Conservation (phyloP, 108 stramenopile species). For the Cyclotella cryptica region DNA sequence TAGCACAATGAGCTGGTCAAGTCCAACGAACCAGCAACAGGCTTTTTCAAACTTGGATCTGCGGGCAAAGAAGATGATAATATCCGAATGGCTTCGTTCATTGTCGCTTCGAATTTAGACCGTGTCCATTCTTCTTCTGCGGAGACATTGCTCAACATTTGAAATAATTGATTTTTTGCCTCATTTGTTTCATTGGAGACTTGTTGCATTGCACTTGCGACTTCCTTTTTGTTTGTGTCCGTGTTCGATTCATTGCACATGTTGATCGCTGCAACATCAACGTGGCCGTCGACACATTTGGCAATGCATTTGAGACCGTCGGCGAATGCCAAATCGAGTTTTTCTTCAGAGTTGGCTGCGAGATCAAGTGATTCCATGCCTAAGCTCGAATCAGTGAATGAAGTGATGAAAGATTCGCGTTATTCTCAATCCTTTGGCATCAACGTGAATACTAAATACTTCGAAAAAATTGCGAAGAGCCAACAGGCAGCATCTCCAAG, state of each 20-base stretch:
- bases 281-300: slow-evolving; percentile 52
- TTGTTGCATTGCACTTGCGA: neutral
- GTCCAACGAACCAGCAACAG: slow-evolving; percentile 40
- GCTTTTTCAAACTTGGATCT: slow-evolving; percentile 29
- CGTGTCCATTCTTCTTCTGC: slow-evolving; percentile 21
- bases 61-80: slow-evolving; percentile 31
- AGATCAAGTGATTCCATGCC: slow-evolving; percentile 72
- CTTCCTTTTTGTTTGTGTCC: neutral
- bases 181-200: neutral
- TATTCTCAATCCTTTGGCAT: neutral
- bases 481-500: too few species aligned
- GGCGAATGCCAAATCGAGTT: slow-evolving; percentile 81
- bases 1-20: slow-evolving; percentile 38
- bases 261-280: too few species aligned
- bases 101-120: slow-evolving; percentile 42
- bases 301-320: slow-evolving; percentile 78
- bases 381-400: neutral
- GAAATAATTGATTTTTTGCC: slow-evolving; percentile 25
- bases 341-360: slow-evolving; percentile 66
- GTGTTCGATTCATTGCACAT: too few species aligned
- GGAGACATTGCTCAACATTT: slow-evolving; percentile 27
- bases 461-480: too few species aligned
- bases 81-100: slow-evolving; percentile 51
- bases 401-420: neutral
- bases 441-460: too few species aligned